Base-by-base conservation (phyloP, 805 yeast genomes). In the Henningerozyma blattae region DNA sequence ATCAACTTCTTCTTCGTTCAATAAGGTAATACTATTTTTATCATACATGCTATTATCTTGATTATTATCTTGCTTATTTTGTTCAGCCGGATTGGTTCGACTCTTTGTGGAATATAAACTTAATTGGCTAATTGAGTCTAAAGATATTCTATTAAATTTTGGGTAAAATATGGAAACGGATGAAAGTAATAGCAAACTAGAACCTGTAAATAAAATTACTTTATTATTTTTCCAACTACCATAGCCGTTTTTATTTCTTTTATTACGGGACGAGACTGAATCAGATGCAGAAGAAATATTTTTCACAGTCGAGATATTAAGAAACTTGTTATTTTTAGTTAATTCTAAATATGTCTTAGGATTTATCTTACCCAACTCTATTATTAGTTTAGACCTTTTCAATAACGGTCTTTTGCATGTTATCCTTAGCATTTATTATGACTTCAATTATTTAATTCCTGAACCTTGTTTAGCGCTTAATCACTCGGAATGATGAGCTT, bases 1-100 rank as follows among this genome's bases (percentile, higher is more conserved):
- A 31, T 85, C 70, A 8, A 86, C 86, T 47, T 84, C 87, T 20
- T 72, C 78, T 18, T 79, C 86, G 16, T 67, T 65, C 33, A 80
- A 59, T 15, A 78, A 52, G 34, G 66, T 67, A 2, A 79, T 63
- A 1, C 52, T 38, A 15, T 43, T 27, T 3, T 26, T 34, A 6
- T 25, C 20, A n/a, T n/a, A n/a, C n/a, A n/a, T n/a, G n/a, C n/a
- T n/a, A 7, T 28, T 24, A 4, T 17, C 24, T 15, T 15, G 25
- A 15, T 37, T 33, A 28, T 26, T 27, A 15, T 15, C 17, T 18
- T 28, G 16, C 32, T 27, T 15, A 13, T 9, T 10, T 12, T 9
- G 7, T 24, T 24, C 27, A 9, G 6, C n/a, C n/a, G n/a, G n/a
- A n/a, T n/a, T n/a, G n/a, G n/a, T n/a, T n/a, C n/a, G n/a, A n/a